Conservation (phyloP, 495 filamentous ascomycete species). For the Parmelia sp. region DNA sequence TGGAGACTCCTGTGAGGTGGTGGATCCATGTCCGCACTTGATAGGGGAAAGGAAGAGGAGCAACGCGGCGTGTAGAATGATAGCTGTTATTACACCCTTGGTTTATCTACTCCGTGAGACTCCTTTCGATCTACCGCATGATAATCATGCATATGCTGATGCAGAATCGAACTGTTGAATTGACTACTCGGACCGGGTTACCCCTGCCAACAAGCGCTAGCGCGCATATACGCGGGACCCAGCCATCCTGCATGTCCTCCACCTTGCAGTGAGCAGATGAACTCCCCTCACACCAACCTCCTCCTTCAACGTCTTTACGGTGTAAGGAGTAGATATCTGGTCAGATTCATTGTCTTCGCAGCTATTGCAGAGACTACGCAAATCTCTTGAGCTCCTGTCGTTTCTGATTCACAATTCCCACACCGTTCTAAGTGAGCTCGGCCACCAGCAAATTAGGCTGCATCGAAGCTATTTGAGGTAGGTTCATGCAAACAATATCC, state of each 20-base stretch:
- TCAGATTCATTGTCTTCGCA: background rate
- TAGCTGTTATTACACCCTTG: background rate
- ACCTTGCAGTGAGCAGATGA: constrained; percentile 13
- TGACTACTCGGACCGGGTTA: constrained; percentile 4
- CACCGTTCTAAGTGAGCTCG: background rate
- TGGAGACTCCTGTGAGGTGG: constrained; percentile 7
- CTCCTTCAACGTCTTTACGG: background rate
- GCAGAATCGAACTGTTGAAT: constrained; percentile 3
- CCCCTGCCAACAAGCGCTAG: constrained; percentile 11
- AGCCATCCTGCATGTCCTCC: constrained; percentile 10
- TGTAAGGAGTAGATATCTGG: background rate
- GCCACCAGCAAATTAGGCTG: background rate
- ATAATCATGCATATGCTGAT: background rate
- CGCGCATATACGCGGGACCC: constrained; percentile 9
- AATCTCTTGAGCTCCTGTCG: background rate
- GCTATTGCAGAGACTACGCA: background rate
- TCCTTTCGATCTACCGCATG: background rate
- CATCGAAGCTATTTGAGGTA: background rate
- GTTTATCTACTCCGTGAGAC: background rate
- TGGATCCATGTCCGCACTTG: constrained; percentile 10
- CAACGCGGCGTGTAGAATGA: background rate
- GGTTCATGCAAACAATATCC: background rate
- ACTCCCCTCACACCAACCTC: constrained; percentile 10
- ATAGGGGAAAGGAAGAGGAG: background rate
- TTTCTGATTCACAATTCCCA: background rate